Conservation (phyloP, 176 grass and related monocot genomes). For the Avena insularis region DNA sequence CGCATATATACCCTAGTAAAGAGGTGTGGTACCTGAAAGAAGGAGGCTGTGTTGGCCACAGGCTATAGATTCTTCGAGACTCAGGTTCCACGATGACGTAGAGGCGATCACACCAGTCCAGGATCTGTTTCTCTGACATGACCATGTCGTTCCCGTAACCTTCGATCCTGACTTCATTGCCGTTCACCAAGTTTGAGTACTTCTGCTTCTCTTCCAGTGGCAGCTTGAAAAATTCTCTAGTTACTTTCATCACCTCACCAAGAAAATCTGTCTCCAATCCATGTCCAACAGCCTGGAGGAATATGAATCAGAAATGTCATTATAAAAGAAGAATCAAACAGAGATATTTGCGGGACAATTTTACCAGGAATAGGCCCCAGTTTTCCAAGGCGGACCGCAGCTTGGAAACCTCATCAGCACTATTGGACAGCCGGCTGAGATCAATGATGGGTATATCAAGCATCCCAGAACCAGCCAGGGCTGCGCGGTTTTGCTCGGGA, state of each 20-base stretch:
- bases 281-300: constrained; percentile 54
- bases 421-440: constrained; percentile 47
- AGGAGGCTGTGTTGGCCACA: constrained; percentile 28
- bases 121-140: constrained; percentile 38
- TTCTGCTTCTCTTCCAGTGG: constrained; percentile 63
- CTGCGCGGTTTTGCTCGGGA: background rate
- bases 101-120: constrained; percentile 62
- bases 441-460: constrained; percentile 47
- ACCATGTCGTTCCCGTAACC: constrained; percentile 64
- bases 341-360: background rate
- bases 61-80: constrained; percentile 3
- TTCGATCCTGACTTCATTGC: constrained; percentile 55
- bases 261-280: constrained; percentile 50
- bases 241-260: constrained; percentile 26
- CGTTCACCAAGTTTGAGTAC: constrained; percentile 61
- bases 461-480: background rate
- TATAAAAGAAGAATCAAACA: background rate
- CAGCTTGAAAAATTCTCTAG: constrained; percentile 46
- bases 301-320: background rate
- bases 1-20: background rate
- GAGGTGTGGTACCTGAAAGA: background rate
- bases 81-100: constrained; percentile 59
- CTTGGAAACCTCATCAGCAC: constrained; percentile 32
- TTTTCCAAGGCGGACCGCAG: constrained; percentile 35
- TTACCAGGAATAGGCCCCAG: constrained; percentile 67